phyloP scores from a whole-genome alignment of 257 asterid species.

The Linaria vulgaris region DNA sequence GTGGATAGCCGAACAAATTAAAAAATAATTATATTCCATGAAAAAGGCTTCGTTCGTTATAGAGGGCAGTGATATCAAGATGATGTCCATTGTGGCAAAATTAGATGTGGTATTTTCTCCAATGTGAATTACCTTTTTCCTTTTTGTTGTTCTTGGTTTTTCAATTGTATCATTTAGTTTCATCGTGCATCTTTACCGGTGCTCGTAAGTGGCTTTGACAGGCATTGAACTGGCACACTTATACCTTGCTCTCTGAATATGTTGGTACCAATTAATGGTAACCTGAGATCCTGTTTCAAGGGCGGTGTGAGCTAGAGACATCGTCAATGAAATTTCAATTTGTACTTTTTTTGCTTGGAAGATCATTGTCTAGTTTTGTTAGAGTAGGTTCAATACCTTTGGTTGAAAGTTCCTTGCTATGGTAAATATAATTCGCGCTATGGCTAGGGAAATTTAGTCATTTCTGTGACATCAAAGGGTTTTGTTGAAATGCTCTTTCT shows the following conservation, averaged over 20 bases:
- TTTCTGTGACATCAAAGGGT: background rate
- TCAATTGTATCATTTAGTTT: background rate
- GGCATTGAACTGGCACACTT: background rate
- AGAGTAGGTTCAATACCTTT: too few relatives aligned
- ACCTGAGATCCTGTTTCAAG: too few relatives aligned
- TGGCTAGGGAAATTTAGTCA: background rate
- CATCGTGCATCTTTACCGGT: background rate
- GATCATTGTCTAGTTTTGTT: too few relatives aligned
- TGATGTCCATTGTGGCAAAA: background rate
- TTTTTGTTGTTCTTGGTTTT: constrained; percentile 10
- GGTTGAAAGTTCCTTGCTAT: background rate
- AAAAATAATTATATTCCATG: constrained; percentile 6
- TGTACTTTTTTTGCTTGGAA: too few relatives aligned
- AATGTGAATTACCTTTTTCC: background rate
- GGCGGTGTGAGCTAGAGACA: too few relatives aligned
- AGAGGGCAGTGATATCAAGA: background rate
- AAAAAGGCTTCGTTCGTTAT: constrained; percentile 16
- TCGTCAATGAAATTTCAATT: too few relatives aligned
- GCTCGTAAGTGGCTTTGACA: constrained; percentile 1
- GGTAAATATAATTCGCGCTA: too few relatives aligned
- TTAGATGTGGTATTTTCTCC: background rate
- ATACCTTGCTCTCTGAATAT: too few relatives aligned
- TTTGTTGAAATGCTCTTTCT: constrained; percentile 4
- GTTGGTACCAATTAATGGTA: too few relatives aligned
- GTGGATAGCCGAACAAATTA: background rate